phyloP scores from a whole-genome alignment of 805 yeast genomes.

The Candida nanaspora region DNA sequence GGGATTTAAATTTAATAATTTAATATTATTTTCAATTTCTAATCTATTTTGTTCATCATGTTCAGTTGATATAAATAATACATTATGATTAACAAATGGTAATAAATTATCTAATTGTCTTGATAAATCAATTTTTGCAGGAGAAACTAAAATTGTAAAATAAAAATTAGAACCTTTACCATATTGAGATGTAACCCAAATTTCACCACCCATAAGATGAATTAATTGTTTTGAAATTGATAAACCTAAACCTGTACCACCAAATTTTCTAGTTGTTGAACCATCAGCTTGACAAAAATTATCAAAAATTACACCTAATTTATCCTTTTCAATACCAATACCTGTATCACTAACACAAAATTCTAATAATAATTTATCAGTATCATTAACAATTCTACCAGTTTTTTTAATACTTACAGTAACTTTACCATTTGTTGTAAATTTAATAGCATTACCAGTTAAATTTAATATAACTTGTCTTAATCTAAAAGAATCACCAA shows the following conservation, averaged over 20 bases:
- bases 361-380: conserved; percentile 56
- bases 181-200: conserved; percentile 79
- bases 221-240: conserved; percentile 83
- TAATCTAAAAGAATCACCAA: conserved; percentile 84
- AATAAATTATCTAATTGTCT: conserved; percentile 61
- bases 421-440: conserved; percentile 78
- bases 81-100: conserved; percentile 66
- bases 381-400: conserved; percentile 23
- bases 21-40: conserved; percentile 44
- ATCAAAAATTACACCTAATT: conserved; percentile 77
- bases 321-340: conserved; percentile 82
- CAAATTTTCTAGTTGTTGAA: conserved; percentile 85
- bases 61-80: conserved; percentile 62
- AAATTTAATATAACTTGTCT: conserved; percentile 81
- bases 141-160: conserved; percentile 74
- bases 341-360: conserved; percentile 89
- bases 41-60: conserved; percentile 39
- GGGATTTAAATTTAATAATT: conserved; percentile 54
- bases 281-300: conserved; percentile 94
- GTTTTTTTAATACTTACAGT: conserved; percentile 64
- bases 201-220: conserved; percentile 89
- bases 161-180: conserved; percentile 80
- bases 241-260: conserved; percentile 87
- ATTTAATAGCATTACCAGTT: conserved; percentile 87
- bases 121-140: conserved; percentile 54